Conservation (phyloP, 306 rosid species). For the Sicyos baderoa region DNA sequence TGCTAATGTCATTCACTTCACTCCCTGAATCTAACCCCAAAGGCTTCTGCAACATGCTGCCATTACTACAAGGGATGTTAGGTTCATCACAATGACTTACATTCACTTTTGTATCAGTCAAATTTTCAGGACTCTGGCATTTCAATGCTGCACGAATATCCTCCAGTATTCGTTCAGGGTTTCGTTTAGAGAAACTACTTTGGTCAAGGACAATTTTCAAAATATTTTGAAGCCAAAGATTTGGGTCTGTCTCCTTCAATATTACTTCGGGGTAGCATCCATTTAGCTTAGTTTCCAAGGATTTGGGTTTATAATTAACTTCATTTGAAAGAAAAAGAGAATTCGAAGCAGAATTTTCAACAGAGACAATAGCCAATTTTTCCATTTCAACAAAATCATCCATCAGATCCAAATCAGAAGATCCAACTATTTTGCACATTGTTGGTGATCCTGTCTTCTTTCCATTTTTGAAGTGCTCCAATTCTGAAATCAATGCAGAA, state of each 20-base stretch:
- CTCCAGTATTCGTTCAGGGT: constrained; percentile 18
- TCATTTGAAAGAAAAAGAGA: background rate
- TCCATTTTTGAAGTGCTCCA: constrained; percentile 52
- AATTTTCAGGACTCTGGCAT: constrained; percentile 18
- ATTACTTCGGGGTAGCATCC: constrained; percentile 25
- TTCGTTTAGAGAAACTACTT: background rate
- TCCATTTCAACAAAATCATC: constrained; percentile 95
- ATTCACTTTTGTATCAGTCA: constrained; percentile 23
- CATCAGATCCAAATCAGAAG: constrained; percentile 67
- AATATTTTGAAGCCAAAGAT: constrained; percentile 16
- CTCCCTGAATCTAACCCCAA: background rate
- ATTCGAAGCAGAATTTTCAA: constrained; percentile 33
- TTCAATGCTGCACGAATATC: constrained; percentile 20
- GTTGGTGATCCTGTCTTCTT: constrained; percentile 39
- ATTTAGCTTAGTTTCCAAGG: constrained; percentile 31
- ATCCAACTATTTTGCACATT: constrained; percentile 41
- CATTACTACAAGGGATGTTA: background rate
- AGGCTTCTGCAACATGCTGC: background rate
- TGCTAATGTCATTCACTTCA: background rate
- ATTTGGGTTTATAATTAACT: constrained; percentile 28
- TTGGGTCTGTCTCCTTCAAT: constrained; percentile 13
- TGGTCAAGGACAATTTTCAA: constrained; percentile 14
- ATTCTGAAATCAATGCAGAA: constrained; percentile 65
- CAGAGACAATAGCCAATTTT: constrained; percentile 67
- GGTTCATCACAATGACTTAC: constrained; percentile 27